A percentile compares a stretch with the other conserved stretches of the same genome.
Evolutionary conservation across 116 monocot genomes (phyloP).

Genomic region (Zostera marina): DNA sequence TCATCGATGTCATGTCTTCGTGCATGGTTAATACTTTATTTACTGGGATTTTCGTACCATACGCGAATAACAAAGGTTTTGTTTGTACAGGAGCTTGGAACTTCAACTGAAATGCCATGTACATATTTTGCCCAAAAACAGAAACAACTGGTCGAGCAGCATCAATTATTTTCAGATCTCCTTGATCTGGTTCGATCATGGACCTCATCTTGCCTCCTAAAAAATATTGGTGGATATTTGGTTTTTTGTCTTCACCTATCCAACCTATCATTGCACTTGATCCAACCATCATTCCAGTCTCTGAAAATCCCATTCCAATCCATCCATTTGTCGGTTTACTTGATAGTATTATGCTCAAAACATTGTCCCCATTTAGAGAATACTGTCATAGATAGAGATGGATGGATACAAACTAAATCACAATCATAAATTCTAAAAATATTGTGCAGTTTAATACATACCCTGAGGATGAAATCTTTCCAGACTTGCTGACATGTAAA

Average conservation of each 20-base stretch:
- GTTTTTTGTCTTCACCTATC: slow-evolving; percentile 43
- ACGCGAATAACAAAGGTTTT: slow-evolving; percentile 47
- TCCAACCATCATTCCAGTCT: slow-evolving; percentile 68
- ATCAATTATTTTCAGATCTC: slow-evolving; percentile 22
- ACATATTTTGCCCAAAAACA: slow-evolving; percentile 39
- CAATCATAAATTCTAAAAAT: neutral
- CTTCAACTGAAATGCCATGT: slow-evolving; percentile 62
- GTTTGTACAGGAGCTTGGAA: slow-evolving; percentile 21
- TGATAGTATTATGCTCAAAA: slow-evolving; percentile 56
- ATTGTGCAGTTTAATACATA: slow-evolving; percentile 3
- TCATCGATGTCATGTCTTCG: slow-evolving; percentile 47
- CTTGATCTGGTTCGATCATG: slow-evolving; percentile 37
- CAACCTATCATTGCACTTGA: slow-evolving; percentile 89
- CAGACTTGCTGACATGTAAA: slow-evolving; percentile 26
- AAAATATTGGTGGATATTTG: slow-evolving; percentile 48
- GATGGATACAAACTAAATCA: neutral
- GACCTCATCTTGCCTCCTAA: slow-evolving; percentile 39
- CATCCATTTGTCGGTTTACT: slow-evolving; percentile 53
- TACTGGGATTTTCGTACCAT: slow-evolving; percentile 26
- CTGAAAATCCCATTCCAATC: slow-evolving; percentile 76
- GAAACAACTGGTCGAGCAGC: slow-evolving; percentile 27
- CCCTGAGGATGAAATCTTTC: slow-evolving; percentile 42
- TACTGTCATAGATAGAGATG: slow-evolving; percentile 25
- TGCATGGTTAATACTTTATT: slow-evolving; percentile 36
- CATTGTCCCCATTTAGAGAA: slow-evolving; percentile 30